These are phyloP conservation scores for Exophiala mesophila DNA, from an alignment of 2,329 filamentous ascomycete species.

Conservation along the genomic window DNA sequence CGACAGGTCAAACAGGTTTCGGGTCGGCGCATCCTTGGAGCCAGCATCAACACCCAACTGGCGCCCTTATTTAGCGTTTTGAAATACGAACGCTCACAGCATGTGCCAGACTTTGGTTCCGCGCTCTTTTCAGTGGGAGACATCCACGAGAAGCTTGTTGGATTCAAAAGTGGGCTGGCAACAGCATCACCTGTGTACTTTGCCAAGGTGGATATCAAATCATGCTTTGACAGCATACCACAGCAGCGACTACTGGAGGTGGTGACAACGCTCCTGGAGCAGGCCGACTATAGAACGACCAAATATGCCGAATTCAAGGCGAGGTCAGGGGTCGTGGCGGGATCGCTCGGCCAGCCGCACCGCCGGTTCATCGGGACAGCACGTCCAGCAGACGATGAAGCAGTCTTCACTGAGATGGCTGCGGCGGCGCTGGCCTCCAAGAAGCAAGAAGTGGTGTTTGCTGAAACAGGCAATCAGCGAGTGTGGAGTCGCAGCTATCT, in stretches of 20 bases:
- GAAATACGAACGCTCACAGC: slow-evolving; percentile 64
- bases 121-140: slow-evolving; percentile 77
- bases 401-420: slow-evolving; percentile 10
- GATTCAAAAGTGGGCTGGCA: slow-evolving; percentile 56
- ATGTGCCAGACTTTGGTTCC: slow-evolving; percentile 64
- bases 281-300: slow-evolving; percentile 63
- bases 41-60: slow-evolving; percentile 66
- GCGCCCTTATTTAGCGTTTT: slow-evolving; percentile 71
- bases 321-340: background rate
- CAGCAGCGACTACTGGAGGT: slow-evolving; percentile 68
- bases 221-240: slow-evolving; percentile 93
- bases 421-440: slow-evolving; percentile 32
- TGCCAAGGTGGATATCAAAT: slow-evolving; percentile 84
- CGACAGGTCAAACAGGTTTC: slow-evolving; percentile 51
- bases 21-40: slow-evolving; percentile 52
- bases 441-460: slow-evolving; percentile 64
- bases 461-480: slow-evolving; percentile 61
- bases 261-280: slow-evolving; percentile 52
- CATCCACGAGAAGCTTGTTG: slow-evolving; percentile 67
- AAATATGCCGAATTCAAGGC: slow-evolving; percentile 62
- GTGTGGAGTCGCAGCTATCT: slow-evolving; percentile 56
- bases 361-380: slow-evolving; percentile 25
- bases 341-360: background rate
- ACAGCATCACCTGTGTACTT: slow-evolving; percentile 61
- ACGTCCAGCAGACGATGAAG: slow-evolving; percentile 11